phyloP scores from a whole-genome alignment of 306 rosid species.

The Medicago truncatula region DNA sequence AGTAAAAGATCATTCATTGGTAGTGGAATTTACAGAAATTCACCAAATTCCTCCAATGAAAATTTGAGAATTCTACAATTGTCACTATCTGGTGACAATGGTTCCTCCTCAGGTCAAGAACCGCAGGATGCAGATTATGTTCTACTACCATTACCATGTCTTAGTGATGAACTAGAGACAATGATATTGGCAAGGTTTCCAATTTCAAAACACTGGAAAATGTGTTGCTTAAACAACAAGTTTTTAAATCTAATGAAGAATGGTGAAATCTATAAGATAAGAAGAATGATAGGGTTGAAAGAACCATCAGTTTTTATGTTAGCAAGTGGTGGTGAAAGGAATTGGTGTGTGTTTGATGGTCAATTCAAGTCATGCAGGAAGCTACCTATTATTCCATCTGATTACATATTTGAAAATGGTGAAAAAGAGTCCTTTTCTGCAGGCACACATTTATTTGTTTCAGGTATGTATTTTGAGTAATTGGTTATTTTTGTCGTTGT shows the following conservation, averaged over 20 bases:
- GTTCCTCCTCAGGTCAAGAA: slow-evolving; percentile 55
- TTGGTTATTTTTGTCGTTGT: not conserved
- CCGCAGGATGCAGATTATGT: slow-evolving; percentile 88
- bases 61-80: slow-evolving; percentile 27
- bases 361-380: slow-evolving; percentile 52
- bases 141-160: slow-evolving; percentile 43
- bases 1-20: slow-evolving; percentile 36
- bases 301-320: slow-evolving; percentile 71
- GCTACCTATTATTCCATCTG: slow-evolving; percentile 73
- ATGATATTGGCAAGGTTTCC: slow-evolving; percentile 74
- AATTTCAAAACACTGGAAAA: slow-evolving; percentile 60
- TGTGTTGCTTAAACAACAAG: slow-evolving; percentile 59
- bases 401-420: slow-evolving; percentile 46
- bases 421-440: slow-evolving; percentile 75
- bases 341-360: slow-evolving; percentile 69
- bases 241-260: slow-evolving; percentile 49
- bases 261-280: slow-evolving; percentile 70
- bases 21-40: slow-evolving; percentile 23
- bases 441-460: slow-evolving; percentile 74
- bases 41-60: slow-evolving; percentile 31
- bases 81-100: slow-evolving; percentile 22
- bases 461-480: not conserved
- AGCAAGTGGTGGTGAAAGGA: slow-evolving; percentile 64
- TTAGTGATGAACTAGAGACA: slow-evolving; percentile 75
- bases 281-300: slow-evolving; percentile 60